phyloP scores from a whole-genome alignment of 306 rosid species.

The Prunus davidiana region DNA sequence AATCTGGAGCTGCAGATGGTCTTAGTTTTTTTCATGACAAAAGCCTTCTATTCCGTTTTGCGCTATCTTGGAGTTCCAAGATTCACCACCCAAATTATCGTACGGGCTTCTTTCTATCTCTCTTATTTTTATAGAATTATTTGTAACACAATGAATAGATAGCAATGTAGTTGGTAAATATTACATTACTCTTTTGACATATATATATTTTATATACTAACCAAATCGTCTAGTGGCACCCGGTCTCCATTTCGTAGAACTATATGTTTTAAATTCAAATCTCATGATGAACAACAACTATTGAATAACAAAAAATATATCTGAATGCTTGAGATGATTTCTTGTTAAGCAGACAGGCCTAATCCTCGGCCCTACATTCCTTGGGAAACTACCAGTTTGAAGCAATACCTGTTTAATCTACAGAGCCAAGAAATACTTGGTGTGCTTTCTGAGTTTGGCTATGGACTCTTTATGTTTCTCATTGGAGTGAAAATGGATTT shows the following conservation, averaged over 20 bases:
- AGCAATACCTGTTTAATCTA: conserved; percentile 16
- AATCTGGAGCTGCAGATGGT: conserved; percentile 41
- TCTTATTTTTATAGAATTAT: not conserved
- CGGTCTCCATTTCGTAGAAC: no score
- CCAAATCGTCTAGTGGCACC: no score
- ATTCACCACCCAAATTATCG: conserved; percentile 45
- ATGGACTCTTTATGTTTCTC: conserved; percentile 30
- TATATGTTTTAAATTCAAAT: no score
- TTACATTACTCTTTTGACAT: no score
- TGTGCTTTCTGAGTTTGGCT: conserved; percentile 32
- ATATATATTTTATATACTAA: no score
- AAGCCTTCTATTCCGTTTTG: conserved; percentile 17
- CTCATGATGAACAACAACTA: no score
- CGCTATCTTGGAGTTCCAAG: conserved; percentile 35
- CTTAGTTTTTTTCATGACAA: conserved; percentile 30
- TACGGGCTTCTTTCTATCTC: conserved; percentile 5
- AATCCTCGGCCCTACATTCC: conserved; percentile 23
- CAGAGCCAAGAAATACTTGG: conserved; percentile 37
- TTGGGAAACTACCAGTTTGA: not conserved
- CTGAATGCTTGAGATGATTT: not conserved
- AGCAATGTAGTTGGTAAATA: no score
- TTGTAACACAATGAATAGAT: no score
- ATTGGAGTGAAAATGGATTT: conserved; percentile 47
- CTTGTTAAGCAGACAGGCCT: conserved; percentile 36
- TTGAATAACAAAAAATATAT: no score